Base-by-base conservation (phyloP, 2,329 filamentous ascomycete species). In the Trematosphaeria pertusa region DNA sequence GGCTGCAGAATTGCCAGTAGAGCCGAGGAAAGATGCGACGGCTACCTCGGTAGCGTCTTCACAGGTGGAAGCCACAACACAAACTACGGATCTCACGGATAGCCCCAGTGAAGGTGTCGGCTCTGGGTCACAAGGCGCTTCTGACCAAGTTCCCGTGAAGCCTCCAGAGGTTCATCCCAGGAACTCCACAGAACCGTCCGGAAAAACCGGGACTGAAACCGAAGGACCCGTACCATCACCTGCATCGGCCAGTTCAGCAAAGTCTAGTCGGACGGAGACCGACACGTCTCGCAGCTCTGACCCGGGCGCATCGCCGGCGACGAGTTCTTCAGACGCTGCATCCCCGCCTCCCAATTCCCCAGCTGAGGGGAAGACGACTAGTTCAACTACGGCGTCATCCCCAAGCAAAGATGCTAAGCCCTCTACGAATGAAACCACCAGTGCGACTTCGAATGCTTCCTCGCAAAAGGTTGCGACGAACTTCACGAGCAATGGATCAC, bases 1-100 rank as follows among this genome's bases (percentile, higher is more conserved):
- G 18, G 51, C 46, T 3, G 56, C 64, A 21, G 52, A 61, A 14
- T 43, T 59, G 11, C 56, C 64, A 3, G 47, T 58, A 6, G 41
- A 56, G 33, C 51, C 52, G 11, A 43, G 55, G 3, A 44, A 52
- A n/a, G 42, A 28, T n/a, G 19, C 32, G 4, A 18, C 30, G 8
- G 17, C 31, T 10, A 8, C 22, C 6, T 11, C 38, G 4, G 49
- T 46, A 3, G 46, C 30, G 14, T 31, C 35, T 3, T 14, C 37
- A 14, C 39, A 52, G 9, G 12, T 37, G 34, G 37, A 45, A 6
- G 20, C 33, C 15, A n/a, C 42, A 14, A 26, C 35, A 14, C 34
- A 47, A 10, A 14, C 50, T 4, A 19, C 12, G 28, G 37, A 34
- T 10, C 31, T 19, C 20, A 20, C 32, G n/a, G 21, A 33, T 15